Base-by-base conservation (phyloP, 208 protist species). In the Leishmania aethiopica region DNA sequence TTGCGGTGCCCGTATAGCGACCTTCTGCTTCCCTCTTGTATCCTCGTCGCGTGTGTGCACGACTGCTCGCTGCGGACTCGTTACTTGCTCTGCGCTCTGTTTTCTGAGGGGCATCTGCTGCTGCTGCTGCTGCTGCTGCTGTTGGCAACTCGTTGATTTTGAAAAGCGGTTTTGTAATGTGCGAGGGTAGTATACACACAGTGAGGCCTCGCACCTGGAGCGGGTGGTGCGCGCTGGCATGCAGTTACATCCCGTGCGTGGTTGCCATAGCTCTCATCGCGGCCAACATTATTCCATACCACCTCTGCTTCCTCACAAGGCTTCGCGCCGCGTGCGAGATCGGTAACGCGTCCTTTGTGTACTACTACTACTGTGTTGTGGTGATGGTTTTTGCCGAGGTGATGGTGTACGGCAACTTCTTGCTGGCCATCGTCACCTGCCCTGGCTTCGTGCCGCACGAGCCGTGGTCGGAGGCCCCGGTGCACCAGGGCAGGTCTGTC, bases 341-440 rank as follows among this genome's bases (percentile, higher is more conserved):
- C 5, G 88, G 88, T 51, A 75, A 77, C 1, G 90, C 81, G 19
- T 91, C 88, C 19, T 90, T 81, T 73, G 57, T 90, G 13, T 95
- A 91, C 70, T 94, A 89, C 80, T 84, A 87, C 79, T 95, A 94
- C 75, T 92, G 86, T 45, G 66, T 88, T 51, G 15, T 78, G 35
- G 53, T 89, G 35, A 94, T 95, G 80, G 7, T 89, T 3, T 81
- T 93, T 55, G 74, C 88, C 13, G 88, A 89, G 79, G 32, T 82
- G 19, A 90, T 95, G 85, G 89, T 96, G 37, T 94, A 91, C 71
- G 60, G 84, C 47, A 94, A 93, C 81, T 85, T 94, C 7, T 87
- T 78, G 28, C 35, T 88, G 13, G 89, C 88, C 35, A 78, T 94
- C 49, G 89, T 88, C 79, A 95, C 91, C 47, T n/a, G 73, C 15